Evolutionary conservation across 352 stramenopile genomes (phyloP), one percentile per base, ranked within the genome.

Genomic region (Globisporangium irregulare): DNA sequence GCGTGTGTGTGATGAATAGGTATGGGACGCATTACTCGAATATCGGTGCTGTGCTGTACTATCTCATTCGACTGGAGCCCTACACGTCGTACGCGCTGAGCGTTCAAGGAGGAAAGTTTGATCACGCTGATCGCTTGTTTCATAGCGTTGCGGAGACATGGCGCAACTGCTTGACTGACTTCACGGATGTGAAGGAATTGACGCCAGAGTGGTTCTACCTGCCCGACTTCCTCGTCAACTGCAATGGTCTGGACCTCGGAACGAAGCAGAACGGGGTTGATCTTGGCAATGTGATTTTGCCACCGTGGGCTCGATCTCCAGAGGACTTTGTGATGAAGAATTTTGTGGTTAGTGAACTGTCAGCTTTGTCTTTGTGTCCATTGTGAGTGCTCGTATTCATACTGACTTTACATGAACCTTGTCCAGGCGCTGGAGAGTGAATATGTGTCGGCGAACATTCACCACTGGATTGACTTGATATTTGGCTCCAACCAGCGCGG

Each of bases 31-130:
- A 96, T 67, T 96, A 96, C 71, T 96, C 89, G 10, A 93, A 96
- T 67, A 89, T 95, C 24, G 98, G 97, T 0, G 98, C 98, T 71
- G 97, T 99, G 6, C 85, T 99, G 4, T 98, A 99, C 77, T 99
- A 99, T 74, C 79, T 99, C 29, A 94, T 99, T 76, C 93, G 98
- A 9, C 73, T 99, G n/a, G 97, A 99, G 76, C 98, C 98, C 12
- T 99, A 99, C 79, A 98, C 96, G 4, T 89, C 95, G 27, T 91
- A 99, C 57, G 92, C 95, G 8, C 58, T 98, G 53, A 91, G 85
- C 54, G 79, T 99, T 1, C 98, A 99, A 82, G 97, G 94, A 59
- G 98, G 98, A 10, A 95, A 94, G 36, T 97, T 98, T 64, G 95
- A 98, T 66, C 91, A 97, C 58, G 83, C 94, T 4, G 95, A 98